phyloP scores from a whole-genome alignment of 2,329 filamentous ascomycete species.

The Teratosphaeriaceae sp. region DNA sequence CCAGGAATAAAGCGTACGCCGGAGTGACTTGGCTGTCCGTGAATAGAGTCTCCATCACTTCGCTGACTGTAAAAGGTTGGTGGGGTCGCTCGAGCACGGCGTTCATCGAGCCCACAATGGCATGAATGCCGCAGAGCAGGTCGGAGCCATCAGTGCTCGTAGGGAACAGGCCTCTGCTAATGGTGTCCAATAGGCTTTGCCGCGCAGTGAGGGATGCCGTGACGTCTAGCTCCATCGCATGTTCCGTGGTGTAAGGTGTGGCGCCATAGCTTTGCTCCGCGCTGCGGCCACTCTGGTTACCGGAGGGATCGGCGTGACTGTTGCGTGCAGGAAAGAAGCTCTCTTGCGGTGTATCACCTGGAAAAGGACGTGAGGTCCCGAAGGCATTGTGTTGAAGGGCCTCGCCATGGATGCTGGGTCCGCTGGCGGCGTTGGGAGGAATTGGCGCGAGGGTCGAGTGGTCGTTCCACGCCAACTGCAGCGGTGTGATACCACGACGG shows the following conservation, averaged over 20 bases:
- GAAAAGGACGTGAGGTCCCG: too few species aligned
- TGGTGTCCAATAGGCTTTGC: not conserved
- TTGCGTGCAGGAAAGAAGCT: too few species aligned
- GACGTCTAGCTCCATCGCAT: not conserved
- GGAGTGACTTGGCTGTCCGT: not conserved
- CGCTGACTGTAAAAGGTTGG: not conserved
- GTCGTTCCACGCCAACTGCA: too few species aligned
- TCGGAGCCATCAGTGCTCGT: not conserved
- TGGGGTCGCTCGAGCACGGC: not conserved
- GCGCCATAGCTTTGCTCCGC: not conserved
- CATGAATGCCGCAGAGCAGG: constrained; percentile 1
- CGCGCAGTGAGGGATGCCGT: not conserved
- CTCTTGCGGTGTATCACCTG: too few species aligned
- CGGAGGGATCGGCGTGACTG: too few species aligned
- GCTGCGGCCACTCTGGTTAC: too few species aligned
- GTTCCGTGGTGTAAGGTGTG: not conserved
- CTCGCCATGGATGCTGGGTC: too few species aligned
- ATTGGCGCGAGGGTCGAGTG: too few species aligned
- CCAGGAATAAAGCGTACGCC: not conserved
- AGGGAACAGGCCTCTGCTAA: not conserved
- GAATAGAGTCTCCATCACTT: not conserved
- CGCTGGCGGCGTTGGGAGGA: too few species aligned
- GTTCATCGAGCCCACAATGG: not conserved
- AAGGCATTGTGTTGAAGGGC: too few species aligned
- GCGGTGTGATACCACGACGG: too few species aligned